Base-by-base conservation (phyloP, 1,139 yeast species). In the Spencermartinsiella ligniputridi region DNA sequence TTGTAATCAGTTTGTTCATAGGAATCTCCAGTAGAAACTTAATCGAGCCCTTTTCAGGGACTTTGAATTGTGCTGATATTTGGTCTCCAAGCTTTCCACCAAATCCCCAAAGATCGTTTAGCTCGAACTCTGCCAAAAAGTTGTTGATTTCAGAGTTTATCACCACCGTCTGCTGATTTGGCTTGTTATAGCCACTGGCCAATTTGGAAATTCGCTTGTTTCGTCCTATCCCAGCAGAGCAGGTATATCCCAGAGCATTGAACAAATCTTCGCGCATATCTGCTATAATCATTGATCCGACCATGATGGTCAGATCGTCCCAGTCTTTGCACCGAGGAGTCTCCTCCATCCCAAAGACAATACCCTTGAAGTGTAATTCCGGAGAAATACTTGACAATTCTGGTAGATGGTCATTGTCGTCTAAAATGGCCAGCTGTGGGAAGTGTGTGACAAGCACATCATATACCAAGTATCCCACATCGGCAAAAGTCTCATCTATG, bases 401-500 rank as follows among this genome's bases (percentile, higher is more conserved):
- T 0, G 61, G 58, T 11, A 55, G 46, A 2, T 54, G 51, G 0
- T 45, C 45, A 15, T 45, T 49, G 18, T 65, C 62, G 56, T 56
- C 13, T 20, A 57, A 53, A 25, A 59, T 49, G 0, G 62, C 60
- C 32, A 70, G 50, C 20, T 61, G 58, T 2, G 78, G 79, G 45
- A 63, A 68, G 35, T 63, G 38, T 17, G 58, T 62, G 2, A 60
- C 24, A 12, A 75, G 57, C 34, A 55, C 58, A 13, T 59, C 52
- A 46, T 70, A 69, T 2, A 79, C 72, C 24, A 73, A 54, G 24
- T 75, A 64, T 0, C 97, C 96, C 35, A 92, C 63, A 63, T 92
- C 97, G 52, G 92, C 56, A 61, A 84, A 92, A 40, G 92, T 83
- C 65, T 92, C 98, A 65, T 92, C 98, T 13, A 90, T 94, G 64